Base-by-base conservation (phyloP, 1,284 basidiomycete genomes). In the Bondarzewia mesenterica region DNA sequence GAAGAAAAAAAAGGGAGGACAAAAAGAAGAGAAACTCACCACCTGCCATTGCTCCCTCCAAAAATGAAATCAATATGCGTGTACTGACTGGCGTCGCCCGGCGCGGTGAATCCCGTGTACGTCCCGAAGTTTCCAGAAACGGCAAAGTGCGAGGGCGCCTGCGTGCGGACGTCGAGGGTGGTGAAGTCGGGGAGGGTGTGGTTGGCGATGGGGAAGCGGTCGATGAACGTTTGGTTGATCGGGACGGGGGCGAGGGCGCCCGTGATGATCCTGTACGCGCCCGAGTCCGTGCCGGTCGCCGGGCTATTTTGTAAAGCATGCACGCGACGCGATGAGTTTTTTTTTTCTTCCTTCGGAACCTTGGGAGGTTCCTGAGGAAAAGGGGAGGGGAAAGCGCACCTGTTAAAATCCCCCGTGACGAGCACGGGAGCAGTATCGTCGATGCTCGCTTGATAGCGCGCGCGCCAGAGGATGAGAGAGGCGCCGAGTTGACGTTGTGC, bases 361-460 rank as follows among this genome's bases (percentile, higher is more conserved):
- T n/a, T n/a, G n/a, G n/a, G n/a, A n/a, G 23, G 8, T 7, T 7
- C 12, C 15, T 15, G 14, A n/a, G 10, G 12, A 29, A 25, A 39
- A 32, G 20, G 21, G 14, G 20, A 46, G 22, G 1, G 6, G 36
- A 10, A n/a, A n/a, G 35, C 2, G 25, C 18, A 54, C 53, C 53
- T 54, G 55, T 80, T 80, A 56, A 80, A 77, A 59, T 80, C 78
- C 0, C 77, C 78, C 1, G 70, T 69, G 50, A 79, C 58, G 50
- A 80, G 54, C 2, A 79, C 72, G 0, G 74, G 70, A 2, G 58
- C 58, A 15, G 16, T 26, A 1, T 43, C 27, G 12, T 53, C 51
- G 12, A 16, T 14, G 5, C 68, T 69, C 27, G 73, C 74, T 57
- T 78, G 77, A 54, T 68, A 76, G 22, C 67, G 63, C 2, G 74